Evolutionary conservation across 768 basidiomycete species (phyloP), one percentile per base, ranked within the genome.

Genomic region (Naematelia encephala): DNA sequence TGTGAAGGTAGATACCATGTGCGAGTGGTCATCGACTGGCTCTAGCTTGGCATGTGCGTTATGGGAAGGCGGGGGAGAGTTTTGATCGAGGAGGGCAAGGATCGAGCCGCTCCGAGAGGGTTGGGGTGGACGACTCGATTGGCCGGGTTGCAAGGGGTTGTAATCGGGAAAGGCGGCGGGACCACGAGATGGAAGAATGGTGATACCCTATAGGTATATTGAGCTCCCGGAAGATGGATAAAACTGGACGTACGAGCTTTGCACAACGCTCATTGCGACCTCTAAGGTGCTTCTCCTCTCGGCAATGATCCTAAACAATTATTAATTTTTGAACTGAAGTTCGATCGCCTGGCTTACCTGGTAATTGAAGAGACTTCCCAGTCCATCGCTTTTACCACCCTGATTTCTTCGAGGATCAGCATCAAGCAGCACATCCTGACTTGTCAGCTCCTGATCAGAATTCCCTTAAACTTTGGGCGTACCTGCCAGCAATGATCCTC

Each of bases 401-500:
- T 68, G 57, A 8, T 48, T 29, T 25, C 51, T 22, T 16, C n/a
- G 14, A 0, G 69, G 67, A 63, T 70, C 71, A 5, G 67, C 53
- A 30, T 61, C 62, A 23, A 73, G 67, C 11, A 60, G 34, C 13
- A 70, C 50, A 46, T 73, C 71, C 60, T 66, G 59, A 3, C 2
- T 2, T 8, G 22, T 56, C 43, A 62, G 61, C 29, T 11, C 28
- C 8, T 21, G 14, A 3, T 14, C 16, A 14, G n/a, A 11, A 11
- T 19, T 13, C 13, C 5, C 28, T 16, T 21, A 11, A 46, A 8
- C 19, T 5, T 10, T 16, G 46, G n/a, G 39, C 61, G 29, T 28
- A 66, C 65, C 23, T 59, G 48, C 71, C 71, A 73, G 57, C 71
- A 73, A 30, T 53, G 56, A 49, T 73, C 69, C 23, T 73, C 71